Base-by-base conservation (phyloP, 2,329 filamentous ascomycete species). In the Neofusicoccum kwambonambiense region DNA sequence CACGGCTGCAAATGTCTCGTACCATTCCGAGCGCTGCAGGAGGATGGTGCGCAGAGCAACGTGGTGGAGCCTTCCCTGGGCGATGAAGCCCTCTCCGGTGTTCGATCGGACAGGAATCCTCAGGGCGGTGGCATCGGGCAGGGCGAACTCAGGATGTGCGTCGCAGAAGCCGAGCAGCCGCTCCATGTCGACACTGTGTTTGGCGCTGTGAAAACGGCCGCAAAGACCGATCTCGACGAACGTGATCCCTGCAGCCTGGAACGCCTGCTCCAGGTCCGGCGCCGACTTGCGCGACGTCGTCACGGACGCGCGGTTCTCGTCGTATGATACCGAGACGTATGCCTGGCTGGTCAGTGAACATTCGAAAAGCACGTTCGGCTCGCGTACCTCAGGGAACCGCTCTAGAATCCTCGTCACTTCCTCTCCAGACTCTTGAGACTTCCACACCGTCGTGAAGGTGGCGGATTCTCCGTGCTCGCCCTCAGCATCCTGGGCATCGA, bases 401-500 rank as follows among this genome's bases (percentile, higher is more conserved):
- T 31, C 19, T 2, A 13, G 3, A 12, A 49, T 15, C 3, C 13
- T 31, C 11, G 17, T 4, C 9, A 49, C 19, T 31, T 49, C 22
- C 12, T 31, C 13, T 12, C 11, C 11, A 15, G 19, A 7, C 17
- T 66, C 61, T 3, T 5, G 35, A 34, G 45, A 44, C 22, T 60
- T 61, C 27, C 50, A 22, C 7, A 54, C 4, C n/a, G 13, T 56
- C n/a, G 45, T 27, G 41, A 62, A 62, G 17, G 62, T 62, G n/a
- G 57, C 45, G 31, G 62, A 47, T 9, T 42, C 37, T 1, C 51
- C 49, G 13, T 19, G 31, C 5, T 52, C 61, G 35, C 60, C 56
- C n/a, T 34, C 22, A 8, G 27, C 51, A 11, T 66, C 64, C 13
- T 45, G 9, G 15, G 62, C 52, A 19, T 61, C 66, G 3, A 67